phyloP scores from a whole-genome alignment of 176 grass and related monocot species.

The Eragrostis nindensis region DNA sequence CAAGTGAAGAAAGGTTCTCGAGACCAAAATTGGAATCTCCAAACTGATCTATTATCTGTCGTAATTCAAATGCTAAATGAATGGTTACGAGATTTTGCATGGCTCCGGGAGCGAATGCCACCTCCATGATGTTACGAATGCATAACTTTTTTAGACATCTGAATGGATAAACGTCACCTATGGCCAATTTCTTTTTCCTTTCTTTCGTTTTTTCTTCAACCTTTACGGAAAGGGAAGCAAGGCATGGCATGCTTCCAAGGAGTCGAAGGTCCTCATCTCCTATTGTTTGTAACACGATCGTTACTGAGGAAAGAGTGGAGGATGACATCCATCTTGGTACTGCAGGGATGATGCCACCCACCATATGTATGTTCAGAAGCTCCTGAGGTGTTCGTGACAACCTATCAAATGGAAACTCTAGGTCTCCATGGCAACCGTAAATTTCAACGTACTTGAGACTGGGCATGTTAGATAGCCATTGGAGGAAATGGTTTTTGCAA shows the following conservation, averaged over 20 bases:
- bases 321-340: slow-evolving; percentile 11
- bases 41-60: background rate
- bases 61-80: background rate
- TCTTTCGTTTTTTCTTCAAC: background rate
- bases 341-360: background rate
- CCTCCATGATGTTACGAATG: background rate
- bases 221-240: background rate
- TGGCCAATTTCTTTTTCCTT: background rate
- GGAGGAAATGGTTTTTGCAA: background rate
- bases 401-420: background rate
- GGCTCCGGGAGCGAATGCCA: background rate
- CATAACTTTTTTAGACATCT: background rate
- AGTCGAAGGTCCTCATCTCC: slow-evolving; percentile 11
- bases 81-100: background rate
- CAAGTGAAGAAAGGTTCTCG: background rate
- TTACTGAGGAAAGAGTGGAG: background rate
- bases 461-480: background rate
- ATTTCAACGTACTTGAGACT: background rate
- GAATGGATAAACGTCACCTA: background rate
- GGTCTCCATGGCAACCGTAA: rapidly evolving
- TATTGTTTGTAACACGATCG: background rate
- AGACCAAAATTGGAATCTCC: background rate
- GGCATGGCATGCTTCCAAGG: background rate
- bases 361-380: background rate
- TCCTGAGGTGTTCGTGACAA: background rate